Evolutionary conservation across 2,329 filamentous ascomycete genomes (phyloP).

Genomic region (Cladophialophora psammophila): DNA sequence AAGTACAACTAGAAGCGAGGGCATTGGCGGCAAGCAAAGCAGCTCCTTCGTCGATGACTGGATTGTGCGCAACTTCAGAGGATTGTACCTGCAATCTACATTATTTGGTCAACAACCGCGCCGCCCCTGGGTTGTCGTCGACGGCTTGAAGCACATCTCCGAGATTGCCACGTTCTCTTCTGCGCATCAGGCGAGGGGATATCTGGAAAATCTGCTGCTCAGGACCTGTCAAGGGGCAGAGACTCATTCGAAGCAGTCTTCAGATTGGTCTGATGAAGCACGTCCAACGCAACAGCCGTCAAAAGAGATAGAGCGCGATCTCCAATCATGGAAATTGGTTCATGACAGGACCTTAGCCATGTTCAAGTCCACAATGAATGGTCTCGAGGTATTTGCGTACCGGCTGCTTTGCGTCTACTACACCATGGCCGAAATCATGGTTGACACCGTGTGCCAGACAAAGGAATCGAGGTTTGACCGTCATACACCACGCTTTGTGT

Average conservation of each 20-base stretch:
- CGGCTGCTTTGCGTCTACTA: constrained; percentile 18
- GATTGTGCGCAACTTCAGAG: constrained; percentile 42
- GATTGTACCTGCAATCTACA: constrained; percentile 43
- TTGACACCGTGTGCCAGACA: constrained; percentile 42
- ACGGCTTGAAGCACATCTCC: constrained; percentile 3
- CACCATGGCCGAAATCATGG: constrained; percentile 26
- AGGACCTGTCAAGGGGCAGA: neutral
- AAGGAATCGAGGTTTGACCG: constrained; percentile 43
- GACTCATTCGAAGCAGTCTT: neutral
- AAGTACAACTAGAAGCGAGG: neutral
- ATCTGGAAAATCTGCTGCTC: constrained; percentile 17
- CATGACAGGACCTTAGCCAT: constrained; percentile 3
- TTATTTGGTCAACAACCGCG: constrained; percentile 40
- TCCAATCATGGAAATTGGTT: neutral
- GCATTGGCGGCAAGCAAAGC: neutral
- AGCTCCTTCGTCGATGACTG: constrained; percentile 19
- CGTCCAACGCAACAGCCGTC: neutral
- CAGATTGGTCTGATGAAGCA: neutral
- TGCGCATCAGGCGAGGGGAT: constrained; percentile 6
- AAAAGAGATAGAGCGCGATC: neutral
- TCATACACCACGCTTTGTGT: constrained; percentile 38
- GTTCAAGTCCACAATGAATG: neutral
- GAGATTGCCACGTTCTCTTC: neutral
- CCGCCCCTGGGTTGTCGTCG: constrained; percentile 4
- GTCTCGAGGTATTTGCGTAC: constrained; percentile 16